Evolutionary conservation across 306 rosid genomes (phyloP).

Genomic region (Neltuma alba): DNA sequence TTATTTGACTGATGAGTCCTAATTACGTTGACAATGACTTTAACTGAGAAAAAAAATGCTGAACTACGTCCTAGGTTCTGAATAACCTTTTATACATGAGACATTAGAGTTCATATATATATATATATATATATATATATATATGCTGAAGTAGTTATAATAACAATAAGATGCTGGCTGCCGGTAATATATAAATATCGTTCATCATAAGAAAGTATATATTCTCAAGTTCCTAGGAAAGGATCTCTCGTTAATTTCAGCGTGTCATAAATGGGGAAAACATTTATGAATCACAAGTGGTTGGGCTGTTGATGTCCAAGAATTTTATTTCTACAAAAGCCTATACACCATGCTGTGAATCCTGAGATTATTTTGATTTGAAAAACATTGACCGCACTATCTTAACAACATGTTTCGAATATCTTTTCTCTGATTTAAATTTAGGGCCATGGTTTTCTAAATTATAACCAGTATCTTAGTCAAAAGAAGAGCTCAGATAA

Average conservation of each 20-base stretch:
- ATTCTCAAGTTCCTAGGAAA: background rate
- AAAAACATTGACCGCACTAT: slow-evolving; percentile 8
- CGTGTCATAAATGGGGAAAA: background rate
- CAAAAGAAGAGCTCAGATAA: background rate
- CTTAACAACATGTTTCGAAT: background rate
- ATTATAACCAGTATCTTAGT: background rate
- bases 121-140: too few species aligned
- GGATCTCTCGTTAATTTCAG: background rate
- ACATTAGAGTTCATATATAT: background rate
- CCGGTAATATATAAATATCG: background rate
- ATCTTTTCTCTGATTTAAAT: background rate
- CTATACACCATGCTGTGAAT: slow-evolving; percentile 8
- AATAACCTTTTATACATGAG: background rate
- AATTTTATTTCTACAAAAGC: slow-evolving; percentile 28
- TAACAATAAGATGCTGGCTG: background rate
- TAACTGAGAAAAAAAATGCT: background rate
- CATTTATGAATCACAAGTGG: background rate
- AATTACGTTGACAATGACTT: slow-evolving; percentile 3
- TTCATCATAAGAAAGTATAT: background rate
- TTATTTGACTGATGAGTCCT: slow-evolving; percentile 2
- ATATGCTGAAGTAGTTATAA: background rate
- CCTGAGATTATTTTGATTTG: background rate
- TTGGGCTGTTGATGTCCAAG: slow-evolving; percentile 26
- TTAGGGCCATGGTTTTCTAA: slow-evolving; percentile 8
- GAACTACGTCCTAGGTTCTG: slow-evolving; percentile 19